Evolutionary conservation across 768 basidiomycete species (phyloP), one percentile per base, ranked within the genome.

Genomic region (Coprinellus micaceus): DNA sequence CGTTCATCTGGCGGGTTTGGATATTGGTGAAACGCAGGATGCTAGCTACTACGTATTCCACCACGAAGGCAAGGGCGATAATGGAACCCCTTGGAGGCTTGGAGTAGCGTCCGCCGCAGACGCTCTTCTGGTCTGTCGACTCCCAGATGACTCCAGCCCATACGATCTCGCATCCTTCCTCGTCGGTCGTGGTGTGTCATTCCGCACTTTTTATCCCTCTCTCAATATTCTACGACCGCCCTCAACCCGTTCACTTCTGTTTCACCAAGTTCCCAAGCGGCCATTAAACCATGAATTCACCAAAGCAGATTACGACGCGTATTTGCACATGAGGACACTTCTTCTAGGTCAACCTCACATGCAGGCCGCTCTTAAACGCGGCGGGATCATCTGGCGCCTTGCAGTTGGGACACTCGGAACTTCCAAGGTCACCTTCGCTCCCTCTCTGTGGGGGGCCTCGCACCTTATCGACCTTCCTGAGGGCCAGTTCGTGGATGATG

Each of bases 81-180:
- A n/a, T n/a, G n/a, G 9, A 9, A 13, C 21, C 15, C 50, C 47
- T 1, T 56, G 59, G 59, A 33, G 29, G 10, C 21, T 60, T 25
- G 56, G 46, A 21, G 45, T 57, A 11, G 9, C 33, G 7, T 47
- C 51, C 25, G 29, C 56, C 13, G 33, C 41, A 1, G 24, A 37
- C 45, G 52, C 52, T 4, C 25, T 57, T 11, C 29, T 60, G 22
- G 51, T 54, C 13, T 60, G 55, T 37, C 25, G 59, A 1, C 24
- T 60, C 4, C 40, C 51, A 4, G 45, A 9, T 21, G 11, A 11
- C 9, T 19, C 50, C 12, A 49, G 37, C 6, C 46, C 57, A 25
- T 21, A 21, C 13, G 56, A 44, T 13, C 44, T 58, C 9, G 13
- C n/a, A 10, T 30, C 44, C 17, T 40, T 41, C 12, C 41, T 58